Evolutionary conservation across 2,329 filamentous ascomycete genomes (phyloP).

Genomic region (Diplodia corticola): DNA sequence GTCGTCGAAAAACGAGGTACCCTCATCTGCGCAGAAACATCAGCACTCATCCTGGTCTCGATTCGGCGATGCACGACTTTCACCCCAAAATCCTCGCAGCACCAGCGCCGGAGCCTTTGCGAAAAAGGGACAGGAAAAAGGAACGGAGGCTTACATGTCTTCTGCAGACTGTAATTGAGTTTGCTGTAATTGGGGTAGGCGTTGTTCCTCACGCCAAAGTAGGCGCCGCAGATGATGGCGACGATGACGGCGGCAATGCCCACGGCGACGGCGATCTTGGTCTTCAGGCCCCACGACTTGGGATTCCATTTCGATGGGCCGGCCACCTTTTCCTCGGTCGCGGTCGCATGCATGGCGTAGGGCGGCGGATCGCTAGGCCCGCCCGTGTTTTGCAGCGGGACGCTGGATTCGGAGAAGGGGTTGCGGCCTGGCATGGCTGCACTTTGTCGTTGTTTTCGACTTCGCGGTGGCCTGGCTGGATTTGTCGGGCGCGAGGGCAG

Average conservation of each 20-base stretch:
- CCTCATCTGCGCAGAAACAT: constrained; percentile 55
- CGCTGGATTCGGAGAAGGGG: neutral
- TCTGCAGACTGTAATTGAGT: constrained; percentile 14
- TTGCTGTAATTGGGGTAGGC: constrained; percentile 21
- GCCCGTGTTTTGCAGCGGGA: neutral
- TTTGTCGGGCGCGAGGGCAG: neutral
- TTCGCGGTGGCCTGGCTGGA: too few species aligned
- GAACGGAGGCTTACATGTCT: constrained; percentile 65
- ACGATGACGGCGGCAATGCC: constrained; percentile 55
- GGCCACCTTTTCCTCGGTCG: neutral
- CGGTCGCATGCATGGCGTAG: neutral
- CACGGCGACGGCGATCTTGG: constrained; percentile 52
- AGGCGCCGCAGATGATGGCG: constrained; percentile 56
- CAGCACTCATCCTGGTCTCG: neutral
- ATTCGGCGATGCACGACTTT: constrained; percentile 30
- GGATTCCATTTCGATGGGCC: constrained; percentile 19
- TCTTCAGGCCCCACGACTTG: constrained; percentile 40
- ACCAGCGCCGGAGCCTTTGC: constrained; percentile 47
- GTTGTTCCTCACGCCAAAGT: constrained; percentile 14
- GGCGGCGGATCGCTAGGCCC: constrained; percentile 7
- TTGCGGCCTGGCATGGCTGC: neutral
- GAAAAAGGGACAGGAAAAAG: constrained; percentile 59
- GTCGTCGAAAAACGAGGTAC: constrained; percentile 36
- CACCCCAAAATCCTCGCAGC: constrained; percentile 53
- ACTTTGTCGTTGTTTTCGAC: neutral